These are phyloP conservation scores for Russula sp. DNA, from an alignment of 768 basidiomycete genomes.

Conservation along the genomic window DNA sequence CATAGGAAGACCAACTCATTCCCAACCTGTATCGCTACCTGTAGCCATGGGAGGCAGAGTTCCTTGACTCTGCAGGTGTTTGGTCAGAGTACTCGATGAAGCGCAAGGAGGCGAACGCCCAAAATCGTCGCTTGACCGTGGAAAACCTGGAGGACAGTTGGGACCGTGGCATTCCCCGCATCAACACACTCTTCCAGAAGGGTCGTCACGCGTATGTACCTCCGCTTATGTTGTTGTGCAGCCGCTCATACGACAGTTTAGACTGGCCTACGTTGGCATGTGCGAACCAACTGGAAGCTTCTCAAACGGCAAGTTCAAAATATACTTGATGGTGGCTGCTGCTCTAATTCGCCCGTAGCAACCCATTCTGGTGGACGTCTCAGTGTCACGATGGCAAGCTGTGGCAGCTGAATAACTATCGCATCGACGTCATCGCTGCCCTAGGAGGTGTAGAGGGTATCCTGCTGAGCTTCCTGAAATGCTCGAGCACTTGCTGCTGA, in stretches of 20 bases:
- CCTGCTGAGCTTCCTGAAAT: too few relatives aligned
- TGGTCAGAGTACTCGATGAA: constrained; percentile 99
- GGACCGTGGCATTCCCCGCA: constrained; percentile 97
- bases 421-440: constrained; percentile 98
- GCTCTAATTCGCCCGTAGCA: constrained; percentile 41
- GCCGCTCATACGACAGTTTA: too few relatives aligned
- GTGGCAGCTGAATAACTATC: constrained; percentile 97
- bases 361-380: constrained; percentile 99
- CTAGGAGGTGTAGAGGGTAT: constrained; percentile 96
- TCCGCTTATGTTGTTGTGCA: too few relatives aligned
- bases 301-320: constrained; percentile 66
- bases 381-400: constrained; percentile 95
- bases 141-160: constrained; percentile 98
- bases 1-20: constrained; percentile 89
- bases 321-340: not conserved
- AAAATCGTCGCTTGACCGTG: constrained; percentile 91
- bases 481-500: too few relatives aligned
- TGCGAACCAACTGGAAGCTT: constrained; percentile 93
- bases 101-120: constrained; percentile 98
- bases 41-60: constrained; percentile 97
- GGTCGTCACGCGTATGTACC: too few relatives aligned
- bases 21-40: constrained; percentile 96
- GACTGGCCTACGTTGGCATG: constrained; percentile 99
- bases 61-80: constrained; percentile 95
- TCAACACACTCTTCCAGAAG: too few relatives aligned